Percentiles rank a stretch among this genome's conserved stretches.
These are phyloP conservation scores for Shiraia bambusicola DNA, from an alignment of 2,329 filamentous ascomycete genomes.

Conservation along the genomic window DNA sequence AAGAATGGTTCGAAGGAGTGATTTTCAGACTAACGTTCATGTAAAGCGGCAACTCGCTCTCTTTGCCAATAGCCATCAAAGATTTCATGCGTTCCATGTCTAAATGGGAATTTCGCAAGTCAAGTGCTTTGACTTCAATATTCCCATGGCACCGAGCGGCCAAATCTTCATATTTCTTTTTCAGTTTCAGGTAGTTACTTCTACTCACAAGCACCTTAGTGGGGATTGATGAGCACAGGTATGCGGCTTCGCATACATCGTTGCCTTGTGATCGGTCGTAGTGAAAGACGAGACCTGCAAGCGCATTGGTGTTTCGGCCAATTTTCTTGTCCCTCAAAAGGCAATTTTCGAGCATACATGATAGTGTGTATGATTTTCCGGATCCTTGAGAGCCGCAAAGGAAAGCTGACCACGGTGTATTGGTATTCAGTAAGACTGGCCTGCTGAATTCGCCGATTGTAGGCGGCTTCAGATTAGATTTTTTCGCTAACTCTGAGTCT, in stretches of 20 bases:
- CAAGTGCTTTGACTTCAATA: conserved; percentile 12
- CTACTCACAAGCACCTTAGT: conserved; percentile 18
- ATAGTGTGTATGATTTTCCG: conserved; percentile 61
- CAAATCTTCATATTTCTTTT: conserved; percentile 11
- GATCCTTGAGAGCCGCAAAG: conserved; percentile 63
- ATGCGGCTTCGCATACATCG: conserved; percentile 18
- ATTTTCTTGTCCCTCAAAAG: conserved; percentile 23
- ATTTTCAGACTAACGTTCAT: conserved; percentile 12
- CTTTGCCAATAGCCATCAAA: conserved; percentile 19
- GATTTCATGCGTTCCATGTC: conserved; percentile 19
- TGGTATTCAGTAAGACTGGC: conserved; percentile 53
- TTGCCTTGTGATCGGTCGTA: conserved; percentile 42
- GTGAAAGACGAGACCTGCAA: conserved; percentile 61
- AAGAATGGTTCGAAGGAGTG: not conserved
- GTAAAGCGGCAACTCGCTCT: conserved; percentile 16
- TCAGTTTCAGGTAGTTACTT: conserved; percentile 15
- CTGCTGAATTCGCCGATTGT: not conserved
- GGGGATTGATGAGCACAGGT: conserved; percentile 10
- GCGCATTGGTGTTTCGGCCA: conserved; percentile 51
- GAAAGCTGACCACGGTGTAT: conserved; percentile 58
- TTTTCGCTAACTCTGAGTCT: too few species aligned
- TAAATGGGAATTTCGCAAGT: conserved; percentile 10
- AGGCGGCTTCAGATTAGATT: too few species aligned
- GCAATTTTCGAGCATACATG: conserved; percentile 62
- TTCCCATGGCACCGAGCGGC: conserved; percentile 1